Evolutionary conservation across 805 yeast genomes (phyloP).

Genomic region (Naumovozyma castellii): DNA sequence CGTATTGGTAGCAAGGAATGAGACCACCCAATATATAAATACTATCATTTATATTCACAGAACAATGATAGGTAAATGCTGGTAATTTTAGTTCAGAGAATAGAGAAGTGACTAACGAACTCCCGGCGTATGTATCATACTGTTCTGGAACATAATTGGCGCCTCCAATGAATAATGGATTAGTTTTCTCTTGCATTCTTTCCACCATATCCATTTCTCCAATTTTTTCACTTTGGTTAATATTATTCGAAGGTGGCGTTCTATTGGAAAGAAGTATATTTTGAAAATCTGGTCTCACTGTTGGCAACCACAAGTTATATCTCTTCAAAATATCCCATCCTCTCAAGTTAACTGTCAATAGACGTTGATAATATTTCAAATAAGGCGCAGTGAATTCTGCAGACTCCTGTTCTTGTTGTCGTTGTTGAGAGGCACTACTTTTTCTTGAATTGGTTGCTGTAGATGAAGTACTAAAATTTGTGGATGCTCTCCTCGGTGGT

Average conservation of each 20-base stretch:
- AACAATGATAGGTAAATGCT: conserved; percentile 35
- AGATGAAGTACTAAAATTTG: neutral
- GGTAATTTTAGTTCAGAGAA: conserved; percentile 34
- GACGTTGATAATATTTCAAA: conserved; percentile 13
- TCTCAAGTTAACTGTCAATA: conserved; percentile 11
- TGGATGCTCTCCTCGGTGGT: neutral
- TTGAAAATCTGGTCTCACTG: conserved; percentile 8
- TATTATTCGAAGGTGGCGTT: neutral
- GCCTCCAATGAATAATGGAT: conserved; percentile 11
- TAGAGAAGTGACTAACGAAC: conserved; percentile 19
- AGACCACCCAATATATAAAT: conserved; percentile 42
- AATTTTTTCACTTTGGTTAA: no score
- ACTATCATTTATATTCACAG: conserved; percentile 30
- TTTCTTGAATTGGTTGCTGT: neutral
- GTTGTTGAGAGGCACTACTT: no score
- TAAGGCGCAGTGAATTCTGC: conserved; percentile 7
- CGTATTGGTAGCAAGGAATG: conserved; percentile 18
- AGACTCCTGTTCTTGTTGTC: no score
- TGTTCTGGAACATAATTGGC: conserved; percentile 8
- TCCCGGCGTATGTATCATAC: conserved; percentile 18
- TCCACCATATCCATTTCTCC: no score
- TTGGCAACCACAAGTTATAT: conserved; percentile 24
- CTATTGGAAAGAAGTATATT: conserved; percentile 3
- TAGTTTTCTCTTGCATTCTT: conserved; percentile 2
- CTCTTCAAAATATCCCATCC: conserved; percentile 10